A percentile compares a stretch with the other conserved stretches of the same genome.
phyloP scores from a whole-genome alignment of 2,329 filamentous ascomycete genomes.

The Arthrobotrys entomopaga region DNA sequence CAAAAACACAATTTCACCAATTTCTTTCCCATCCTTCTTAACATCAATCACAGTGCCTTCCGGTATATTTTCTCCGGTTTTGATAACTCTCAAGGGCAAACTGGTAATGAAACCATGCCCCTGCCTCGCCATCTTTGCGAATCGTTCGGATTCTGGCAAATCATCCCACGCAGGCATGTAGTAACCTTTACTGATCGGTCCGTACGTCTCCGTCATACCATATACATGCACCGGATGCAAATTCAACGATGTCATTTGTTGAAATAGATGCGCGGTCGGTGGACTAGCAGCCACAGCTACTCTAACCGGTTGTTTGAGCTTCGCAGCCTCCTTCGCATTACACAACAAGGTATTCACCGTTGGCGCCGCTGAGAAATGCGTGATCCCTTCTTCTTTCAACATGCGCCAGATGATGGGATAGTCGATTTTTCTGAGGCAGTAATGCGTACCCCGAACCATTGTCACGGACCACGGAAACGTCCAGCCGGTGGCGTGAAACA shows the following conservation, averaged over 20 bases:
- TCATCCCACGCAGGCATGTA: conserved; percentile 84
- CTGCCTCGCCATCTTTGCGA: conserved; percentile 89
- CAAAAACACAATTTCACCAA: conserved; percentile 82
- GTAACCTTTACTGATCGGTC: conserved; percentile 94
- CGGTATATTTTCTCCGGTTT: conserved; percentile 67
- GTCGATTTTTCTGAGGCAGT: conserved; percentile 93
- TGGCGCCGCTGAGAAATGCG: conserved; percentile 94
- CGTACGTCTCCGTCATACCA: conserved; percentile 70
- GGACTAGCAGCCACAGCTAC: conserved; percentile 95
- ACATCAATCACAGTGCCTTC: conserved; percentile 76
- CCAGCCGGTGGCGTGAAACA: conserved; percentile 77
- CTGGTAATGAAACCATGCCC: conserved; percentile 78
- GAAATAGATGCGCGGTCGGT: conserved; percentile 87
- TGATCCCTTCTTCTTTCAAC: conserved; percentile 85
- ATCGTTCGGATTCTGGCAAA: conserved; percentile 79
- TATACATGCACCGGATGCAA: conserved; percentile 93
- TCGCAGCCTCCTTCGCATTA: conserved; percentile 77
- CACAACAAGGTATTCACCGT: conserved; percentile 96
- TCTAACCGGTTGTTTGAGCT: conserved; percentile 75
- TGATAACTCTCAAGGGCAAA: conserved; percentile 82
- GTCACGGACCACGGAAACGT: conserved; percentile 94
- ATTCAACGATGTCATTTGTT: conserved; percentile 89
- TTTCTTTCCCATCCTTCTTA: conserved; percentile 75
- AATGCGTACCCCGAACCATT: conserved; percentile 90
- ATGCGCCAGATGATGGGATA: conserved; percentile 92